A percentile compares a stretch with the other conserved stretches of the same genome.
These are phyloP conservation scores for Podospora pseudopauciseta DNA, from an alignment of 495 filamentous ascomycete genomes.

Conservation along the genomic window DNA sequence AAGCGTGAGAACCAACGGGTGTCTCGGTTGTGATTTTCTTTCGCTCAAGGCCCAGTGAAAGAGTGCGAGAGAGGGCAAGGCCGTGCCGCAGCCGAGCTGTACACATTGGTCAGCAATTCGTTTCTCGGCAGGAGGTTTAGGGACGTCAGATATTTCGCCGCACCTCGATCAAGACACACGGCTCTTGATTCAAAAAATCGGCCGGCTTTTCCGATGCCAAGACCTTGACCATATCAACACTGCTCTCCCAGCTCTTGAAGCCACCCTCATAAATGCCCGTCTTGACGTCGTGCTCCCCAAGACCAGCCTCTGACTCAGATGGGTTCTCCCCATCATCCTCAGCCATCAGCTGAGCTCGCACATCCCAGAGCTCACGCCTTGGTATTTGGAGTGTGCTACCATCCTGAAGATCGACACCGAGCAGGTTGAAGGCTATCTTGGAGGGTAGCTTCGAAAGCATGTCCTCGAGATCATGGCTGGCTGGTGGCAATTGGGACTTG, in stretches of 20 bases:
- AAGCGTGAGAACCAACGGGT: constrained; percentile 60
- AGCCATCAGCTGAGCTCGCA: constrained; percentile 89
- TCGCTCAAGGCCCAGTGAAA: constrained; percentile 62
- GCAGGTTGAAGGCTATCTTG: constrained; percentile 67
- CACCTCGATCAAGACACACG: constrained; percentile 72
- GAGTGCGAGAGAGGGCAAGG: constrained; percentile 73
- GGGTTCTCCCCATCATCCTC: constrained; percentile 56
- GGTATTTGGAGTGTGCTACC: constrained; percentile 55
- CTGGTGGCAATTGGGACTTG: constrained; percentile 47
- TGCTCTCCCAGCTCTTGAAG: constrained; percentile 99
- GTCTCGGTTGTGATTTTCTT: constrained; percentile 25
- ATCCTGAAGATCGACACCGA: constrained; percentile 52
- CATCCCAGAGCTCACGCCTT: constrained; percentile 88
- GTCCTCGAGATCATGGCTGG: constrained; percentile 38
- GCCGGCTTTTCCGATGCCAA: constrained; percentile 57
- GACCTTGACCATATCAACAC: constrained; percentile 77
- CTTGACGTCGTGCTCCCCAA: constrained; percentile 80
- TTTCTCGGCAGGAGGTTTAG: neutral
- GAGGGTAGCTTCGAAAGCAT: constrained; percentile 71
- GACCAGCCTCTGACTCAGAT: constrained; percentile 45
- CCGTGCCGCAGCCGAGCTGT: constrained; percentile 88
- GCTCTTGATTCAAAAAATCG: constrained; percentile 42
- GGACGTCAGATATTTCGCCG: constrained; percentile 18
- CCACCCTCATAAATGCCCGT: constrained; percentile 93
- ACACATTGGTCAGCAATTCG: constrained; percentile 22